phyloP scores from a whole-genome alignment of 2,329 filamentous ascomycete genomes.

The Clonostachys solani region DNA sequence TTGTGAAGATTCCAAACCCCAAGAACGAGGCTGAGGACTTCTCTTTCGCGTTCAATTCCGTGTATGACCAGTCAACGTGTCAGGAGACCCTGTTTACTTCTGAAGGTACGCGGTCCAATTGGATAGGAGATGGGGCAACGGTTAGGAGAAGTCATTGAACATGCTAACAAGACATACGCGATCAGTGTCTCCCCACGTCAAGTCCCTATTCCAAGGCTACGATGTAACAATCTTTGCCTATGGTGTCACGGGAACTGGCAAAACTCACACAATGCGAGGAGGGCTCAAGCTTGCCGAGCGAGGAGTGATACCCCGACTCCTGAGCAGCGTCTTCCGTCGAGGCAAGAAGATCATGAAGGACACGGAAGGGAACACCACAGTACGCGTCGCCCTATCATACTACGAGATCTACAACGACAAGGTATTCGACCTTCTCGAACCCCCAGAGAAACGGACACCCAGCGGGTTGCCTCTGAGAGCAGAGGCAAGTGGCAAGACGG shows the following conservation, averaged over 20 bases:
- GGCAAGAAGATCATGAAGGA: conserved; percentile 85
- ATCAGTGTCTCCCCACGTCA: conserved; percentile 81
- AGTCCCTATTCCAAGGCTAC: conserved; percentile 85
- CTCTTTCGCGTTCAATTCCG: conserved; percentile 90
- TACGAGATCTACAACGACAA: conserved; percentile 98
- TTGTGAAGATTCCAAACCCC: conserved; percentile 88
- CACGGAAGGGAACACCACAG: conserved; percentile 61
- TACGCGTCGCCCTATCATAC: conserved; percentile 78
- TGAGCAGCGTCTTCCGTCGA: conserved; percentile 81
- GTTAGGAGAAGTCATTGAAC: no score
- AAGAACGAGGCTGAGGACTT: conserved; percentile 91
- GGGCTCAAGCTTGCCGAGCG: conserved; percentile 81
- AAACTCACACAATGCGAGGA: conserved; percentile 94
- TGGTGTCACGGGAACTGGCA: conserved; percentile 88
- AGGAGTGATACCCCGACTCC: conserved; percentile 79
- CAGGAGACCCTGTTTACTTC: conserved; percentile 87
- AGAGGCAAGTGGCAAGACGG: conserved; percentile 81
- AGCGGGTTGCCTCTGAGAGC: conserved; percentile 78
- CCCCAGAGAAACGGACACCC: conserved; percentile 79
- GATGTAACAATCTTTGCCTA: conserved; percentile 91
- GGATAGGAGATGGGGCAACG: not conserved
- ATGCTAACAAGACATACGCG: conserved; percentile 1
- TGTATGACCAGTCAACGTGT: conserved; percentile 75
- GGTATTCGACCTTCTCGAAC: conserved; percentile 85
- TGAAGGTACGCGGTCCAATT: conserved; percentile 59